A percentile compares a stretch with the other conserved stretches of the same genome.
phyloP scores from a whole-genome alignment of 768 basidiomycete genomes.

The Austroboletus festivus region DNA sequence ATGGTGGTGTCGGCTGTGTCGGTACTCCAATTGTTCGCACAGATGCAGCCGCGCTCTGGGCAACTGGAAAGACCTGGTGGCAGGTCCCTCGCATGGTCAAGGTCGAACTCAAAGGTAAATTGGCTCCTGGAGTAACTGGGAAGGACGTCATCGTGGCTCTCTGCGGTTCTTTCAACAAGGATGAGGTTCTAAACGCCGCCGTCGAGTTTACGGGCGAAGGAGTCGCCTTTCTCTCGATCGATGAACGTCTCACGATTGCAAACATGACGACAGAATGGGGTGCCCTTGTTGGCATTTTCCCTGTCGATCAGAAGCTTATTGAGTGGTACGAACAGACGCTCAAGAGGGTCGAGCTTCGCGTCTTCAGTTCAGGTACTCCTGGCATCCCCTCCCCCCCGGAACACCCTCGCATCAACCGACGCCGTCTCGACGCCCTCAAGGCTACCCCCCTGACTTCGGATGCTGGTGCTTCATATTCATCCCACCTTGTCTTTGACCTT shows the following conservation, averaged over 20 bases:
- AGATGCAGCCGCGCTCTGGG: constrained; percentile 94
- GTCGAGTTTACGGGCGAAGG: constrained; percentile 96
- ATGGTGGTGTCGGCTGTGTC: constrained; percentile 95
- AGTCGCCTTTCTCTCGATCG: constrained; percentile 69
- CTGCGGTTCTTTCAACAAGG: constrained; percentile 92
- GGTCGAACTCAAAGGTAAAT: constrained; percentile 80
- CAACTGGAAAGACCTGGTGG: constrained; percentile 99
- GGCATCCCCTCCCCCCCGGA: constrained; percentile 65
- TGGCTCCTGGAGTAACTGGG: constrained; percentile 89
- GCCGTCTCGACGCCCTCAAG: constrained; percentile 65
- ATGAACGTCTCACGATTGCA: constrained; percentile 94
- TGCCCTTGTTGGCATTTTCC: constrained; percentile 93
- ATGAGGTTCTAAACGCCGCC: constrained; percentile 95
- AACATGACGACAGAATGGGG: constrained; percentile 99
- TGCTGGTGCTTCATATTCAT: constrained; percentile 72
- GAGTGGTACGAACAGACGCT: constrained; percentile 82
- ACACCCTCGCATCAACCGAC: constrained; percentile 83
- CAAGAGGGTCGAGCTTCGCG: constrained; percentile 69
- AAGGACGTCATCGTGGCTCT: constrained; percentile 98
- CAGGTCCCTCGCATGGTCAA: constrained; percentile 96
- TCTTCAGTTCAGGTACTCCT: constrained; percentile 54
- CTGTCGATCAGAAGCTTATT: constrained; percentile 77
- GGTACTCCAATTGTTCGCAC: constrained; percentile 97
- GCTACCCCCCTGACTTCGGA: constrained; percentile 62
- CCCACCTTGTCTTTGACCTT: constrained; percentile 88